Evolutionary conservation across 768 basidiomycete species (phyloP).

Genomic region (Lactifluus volemus): DNA sequence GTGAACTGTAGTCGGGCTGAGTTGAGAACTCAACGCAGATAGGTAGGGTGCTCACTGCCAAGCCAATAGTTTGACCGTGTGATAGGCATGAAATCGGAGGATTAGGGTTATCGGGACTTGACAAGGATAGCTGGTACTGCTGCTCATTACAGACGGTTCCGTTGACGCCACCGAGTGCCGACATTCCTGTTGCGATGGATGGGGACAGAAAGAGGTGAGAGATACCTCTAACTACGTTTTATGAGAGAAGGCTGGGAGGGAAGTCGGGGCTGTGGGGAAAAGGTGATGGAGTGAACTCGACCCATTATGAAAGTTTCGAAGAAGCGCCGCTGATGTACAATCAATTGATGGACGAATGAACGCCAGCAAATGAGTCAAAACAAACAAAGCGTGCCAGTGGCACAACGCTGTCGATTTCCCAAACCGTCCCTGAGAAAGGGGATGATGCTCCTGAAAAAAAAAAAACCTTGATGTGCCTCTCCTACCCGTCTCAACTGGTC

Average conservation of each 20-base stretch:
- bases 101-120: not conserved
- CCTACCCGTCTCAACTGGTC: too few relatives aligned
- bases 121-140: not conserved
- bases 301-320: not conserved
- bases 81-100: constrained; percentile 23
- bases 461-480: too few relatives aligned
- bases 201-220: not conserved
- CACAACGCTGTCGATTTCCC: too few relatives aligned
- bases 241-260: too few relatives aligned
- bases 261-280: not conserved
- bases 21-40: not conserved
- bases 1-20: constrained; percentile 24
- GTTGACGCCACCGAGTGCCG: not conserved
- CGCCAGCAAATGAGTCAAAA: too few relatives aligned
- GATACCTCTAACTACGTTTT: too few relatives aligned
- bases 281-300: not conserved
- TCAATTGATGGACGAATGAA: too few relatives aligned
- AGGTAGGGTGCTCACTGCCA: constrained; percentile 25
- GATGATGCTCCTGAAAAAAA: too few relatives aligned
- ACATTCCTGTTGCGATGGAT: not conserved
- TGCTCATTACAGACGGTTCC: constrained; percentile 4
- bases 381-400: too few relatives aligned
- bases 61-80: constrained; percentile 30
- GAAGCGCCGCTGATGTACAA: not conserved
- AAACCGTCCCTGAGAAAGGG: too few relatives aligned